Evolutionary conservation across 345 rosid genomes (phyloP).

Genomic region (Noccaea caerulescens): DNA sequence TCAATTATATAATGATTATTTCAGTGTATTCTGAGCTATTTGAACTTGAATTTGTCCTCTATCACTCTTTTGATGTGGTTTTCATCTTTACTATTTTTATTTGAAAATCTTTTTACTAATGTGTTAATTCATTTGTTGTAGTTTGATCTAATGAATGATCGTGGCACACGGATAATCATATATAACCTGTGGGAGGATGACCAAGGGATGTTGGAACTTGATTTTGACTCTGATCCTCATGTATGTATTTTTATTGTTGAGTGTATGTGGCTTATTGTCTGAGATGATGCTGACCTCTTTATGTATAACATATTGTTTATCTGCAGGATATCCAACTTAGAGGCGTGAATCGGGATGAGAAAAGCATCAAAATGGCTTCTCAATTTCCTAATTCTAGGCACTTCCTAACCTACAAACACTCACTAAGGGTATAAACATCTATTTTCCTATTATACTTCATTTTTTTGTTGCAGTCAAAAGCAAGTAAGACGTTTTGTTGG

Average conservation of each 20-base stretch:
- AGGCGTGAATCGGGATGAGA: constrained; percentile 96
- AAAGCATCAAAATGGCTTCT: constrained; percentile 82
- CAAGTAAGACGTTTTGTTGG: not conserved
- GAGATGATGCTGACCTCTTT: not conserved
- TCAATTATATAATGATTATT: not conserved
- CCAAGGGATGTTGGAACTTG: constrained; percentile 80
- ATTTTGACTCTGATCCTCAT: constrained; percentile 70
- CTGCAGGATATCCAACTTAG: constrained; percentile 95
- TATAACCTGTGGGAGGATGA: constrained; percentile 99
- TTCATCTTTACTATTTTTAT: not conserved
- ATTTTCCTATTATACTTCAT: constrained; percentile 24
- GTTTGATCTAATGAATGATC: constrained; percentile 75
- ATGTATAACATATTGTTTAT: constrained; percentile 12
- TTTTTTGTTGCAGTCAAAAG: constrained; percentile 1
- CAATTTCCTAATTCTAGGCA: constrained; percentile 82
- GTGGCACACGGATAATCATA: constrained; percentile 81
- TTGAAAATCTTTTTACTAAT: constrained; percentile 6
- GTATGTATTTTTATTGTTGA: constrained; percentile 50
- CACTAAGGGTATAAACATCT: constrained; percentile 69
- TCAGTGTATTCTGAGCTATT: constrained; percentile 8
- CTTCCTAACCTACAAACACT: constrained; percentile 82
- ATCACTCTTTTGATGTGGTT: constrained; percentile 13
- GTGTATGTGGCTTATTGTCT: not conserved
- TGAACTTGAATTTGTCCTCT: constrained; percentile 3
- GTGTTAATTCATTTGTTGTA: constrained; percentile 42